phyloP scores from a whole-genome alignment of 768 basidiomycete species.

The Rhodotorula toruloides region DNA sequence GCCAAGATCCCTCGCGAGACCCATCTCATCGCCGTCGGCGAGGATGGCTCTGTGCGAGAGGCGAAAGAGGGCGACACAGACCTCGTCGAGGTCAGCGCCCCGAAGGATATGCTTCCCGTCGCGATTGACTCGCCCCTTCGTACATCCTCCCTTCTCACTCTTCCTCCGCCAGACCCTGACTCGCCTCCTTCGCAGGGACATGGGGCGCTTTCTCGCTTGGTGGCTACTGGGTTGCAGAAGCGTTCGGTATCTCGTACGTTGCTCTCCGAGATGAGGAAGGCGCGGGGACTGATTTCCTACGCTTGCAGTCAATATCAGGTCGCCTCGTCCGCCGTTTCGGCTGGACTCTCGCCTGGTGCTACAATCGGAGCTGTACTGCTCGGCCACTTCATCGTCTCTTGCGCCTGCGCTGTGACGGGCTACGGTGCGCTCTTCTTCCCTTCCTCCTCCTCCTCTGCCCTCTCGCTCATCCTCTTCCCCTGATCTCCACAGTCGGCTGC shows the following conservation, averaged over 20 bases:
- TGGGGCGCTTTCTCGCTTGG: slow-evolving; percentile 32
- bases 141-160: not conserved
- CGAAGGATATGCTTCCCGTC: slow-evolving; percentile 38
- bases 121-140: slow-evolving; percentile 5
- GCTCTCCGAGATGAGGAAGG: too few relatives aligned
- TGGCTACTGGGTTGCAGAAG: slow-evolving; percentile 17
- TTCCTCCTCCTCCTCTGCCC: too few relatives aligned
- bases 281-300: too few relatives aligned
- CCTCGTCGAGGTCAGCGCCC: slow-evolving; percentile 21
- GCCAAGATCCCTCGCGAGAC: not conserved
- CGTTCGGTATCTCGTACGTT: slow-evolving; percentile 24
- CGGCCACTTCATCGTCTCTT: slow-evolving; percentile 35
- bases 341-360: slow-evolving; percentile 30
- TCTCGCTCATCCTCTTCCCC: too few relatives aligned
- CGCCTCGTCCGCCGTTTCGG: slow-evolving; percentile 24
- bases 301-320: slow-evolving; percentile 24
- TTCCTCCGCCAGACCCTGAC: too few relatives aligned
- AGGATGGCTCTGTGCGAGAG: slow-evolving; percentile 9
- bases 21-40: not conserved
- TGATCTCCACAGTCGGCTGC: too few relatives aligned
- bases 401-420: slow-evolving; percentile 20
- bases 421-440: too few relatives aligned
- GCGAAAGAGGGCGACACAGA: slow-evolving; percentile 1
- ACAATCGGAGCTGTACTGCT: slow-evolving; percentile 38
- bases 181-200: slow-evolving; percentile 16